These are phyloP conservation scores for Dissophora ornata DNA, from an alignment of 192 early-diverging fungal species.

Conservation along the genomic window DNA sequence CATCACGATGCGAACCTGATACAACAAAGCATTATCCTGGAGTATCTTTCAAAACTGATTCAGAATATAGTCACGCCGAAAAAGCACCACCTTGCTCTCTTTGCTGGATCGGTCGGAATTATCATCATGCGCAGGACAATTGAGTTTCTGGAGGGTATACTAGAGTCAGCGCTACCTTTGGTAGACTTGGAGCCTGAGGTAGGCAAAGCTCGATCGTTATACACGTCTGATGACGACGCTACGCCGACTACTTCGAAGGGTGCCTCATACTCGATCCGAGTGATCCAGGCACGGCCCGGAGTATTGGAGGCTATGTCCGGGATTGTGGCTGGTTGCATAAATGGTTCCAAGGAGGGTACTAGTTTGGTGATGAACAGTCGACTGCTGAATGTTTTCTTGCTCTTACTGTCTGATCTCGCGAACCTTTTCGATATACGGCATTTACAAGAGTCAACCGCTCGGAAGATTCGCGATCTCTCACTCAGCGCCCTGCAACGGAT, in stretches of 20 bases:
- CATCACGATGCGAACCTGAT: constrained; percentile 6
- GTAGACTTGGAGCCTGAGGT: neutral
- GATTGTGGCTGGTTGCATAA: constrained; percentile 8
- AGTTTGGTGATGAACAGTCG: constrained; percentile 2
- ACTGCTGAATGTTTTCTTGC: constrained; percentile 17
- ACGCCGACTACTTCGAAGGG: too few relatives aligned
- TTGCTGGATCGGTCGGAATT: constrained; percentile 31
- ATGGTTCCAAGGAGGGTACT: neutral
- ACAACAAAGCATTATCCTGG: constrained; percentile 8
- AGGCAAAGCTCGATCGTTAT: neutral
- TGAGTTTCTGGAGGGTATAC: constrained; percentile 38
- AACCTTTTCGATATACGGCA: constrained; percentile 10
- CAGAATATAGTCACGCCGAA: constrained; percentile 24
- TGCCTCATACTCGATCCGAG: constrained; percentile 11
- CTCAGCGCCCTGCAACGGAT: constrained; percentile 14
- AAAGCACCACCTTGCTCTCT: constrained; percentile 3
- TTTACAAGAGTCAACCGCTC: neutral
- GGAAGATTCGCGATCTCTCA: constrained; percentile 4
- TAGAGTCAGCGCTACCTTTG: constrained; percentile 14
- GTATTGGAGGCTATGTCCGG: constrained; percentile 40
- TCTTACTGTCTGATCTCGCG: constrained; percentile 13
- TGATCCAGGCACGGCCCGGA: constrained; percentile 25
- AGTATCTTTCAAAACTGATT: constrained; percentile 31
- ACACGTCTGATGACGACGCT: neutral
- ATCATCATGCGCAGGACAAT: constrained; percentile 34